A percentile compares a stretch with the other conserved stretches of the same genome.
These are phyloP conservation scores for Mortierella sp. DNA, from an alignment of 371 early-diverging fungal genomes.

Conservation along the genomic window DNA sequence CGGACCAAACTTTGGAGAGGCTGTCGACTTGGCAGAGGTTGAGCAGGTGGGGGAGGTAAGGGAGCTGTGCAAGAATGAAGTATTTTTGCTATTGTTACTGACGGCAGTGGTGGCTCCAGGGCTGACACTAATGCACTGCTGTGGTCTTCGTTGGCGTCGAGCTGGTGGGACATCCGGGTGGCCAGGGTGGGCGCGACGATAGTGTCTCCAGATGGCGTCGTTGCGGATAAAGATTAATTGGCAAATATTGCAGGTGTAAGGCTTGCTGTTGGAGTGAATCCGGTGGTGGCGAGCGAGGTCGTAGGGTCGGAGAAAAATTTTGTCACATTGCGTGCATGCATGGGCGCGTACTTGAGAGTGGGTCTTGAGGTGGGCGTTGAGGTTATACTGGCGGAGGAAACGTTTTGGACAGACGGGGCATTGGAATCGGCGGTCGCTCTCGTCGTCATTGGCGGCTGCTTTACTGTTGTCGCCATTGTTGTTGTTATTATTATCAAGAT, in stretches of 20 bases:
- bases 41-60: neutral
- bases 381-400: slow-evolving; percentile 50
- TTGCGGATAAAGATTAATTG: slow-evolving; percentile 42
- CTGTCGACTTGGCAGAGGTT: neutral
- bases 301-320: slow-evolving; percentile 39
- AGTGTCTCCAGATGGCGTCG: slow-evolving; percentile 56
- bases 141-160: slow-evolving; percentile 21
- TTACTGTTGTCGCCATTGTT: neutral
- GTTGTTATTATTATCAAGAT: neutral
- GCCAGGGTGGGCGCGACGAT: slow-evolving; percentile 32
- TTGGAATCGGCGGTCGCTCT: slow-evolving; percentile 32
- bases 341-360: slow-evolving; percentile 20
- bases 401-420: slow-evolving; percentile 31
- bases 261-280: slow-evolving; percentile 45
- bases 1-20: neutral
- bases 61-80: neutral
- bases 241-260: slow-evolving; percentile 41
- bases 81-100: neutral
- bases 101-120: neutral
- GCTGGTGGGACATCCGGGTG: slow-evolving; percentile 45
- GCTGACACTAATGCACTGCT: neutral
- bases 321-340: slow-evolving; percentile 22
- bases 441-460: neutral
- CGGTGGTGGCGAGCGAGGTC: slow-evolving; percentile 50
- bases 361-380: slow-evolving; percentile 52